Conservation (phyloP, 1,284 basidiomycete species). For the Ganoderma leucocontextum region DNA sequence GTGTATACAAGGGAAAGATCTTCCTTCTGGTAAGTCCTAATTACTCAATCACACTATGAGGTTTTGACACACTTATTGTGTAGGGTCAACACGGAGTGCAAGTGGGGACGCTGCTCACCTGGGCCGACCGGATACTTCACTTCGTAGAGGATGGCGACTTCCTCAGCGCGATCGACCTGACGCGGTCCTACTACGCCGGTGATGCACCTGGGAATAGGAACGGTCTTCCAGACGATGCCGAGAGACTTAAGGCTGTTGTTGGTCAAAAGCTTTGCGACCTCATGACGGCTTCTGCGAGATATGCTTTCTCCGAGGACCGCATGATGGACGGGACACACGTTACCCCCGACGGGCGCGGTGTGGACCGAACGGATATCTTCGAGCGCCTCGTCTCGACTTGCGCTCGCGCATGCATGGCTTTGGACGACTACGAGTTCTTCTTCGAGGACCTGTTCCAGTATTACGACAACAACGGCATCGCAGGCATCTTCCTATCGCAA, state of each 20-base stretch:
- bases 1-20: constrained; percentile 89
- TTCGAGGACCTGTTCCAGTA: constrained; percentile 94
- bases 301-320: constrained; percentile 94
- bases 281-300: constrained; percentile 88
- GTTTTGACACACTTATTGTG: constrained; percentile 3
- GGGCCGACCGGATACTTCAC: constrained; percentile 92
- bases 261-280: constrained; percentile 84
- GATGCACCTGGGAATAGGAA: constrained; percentile 88
- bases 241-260: constrained; percentile 69
- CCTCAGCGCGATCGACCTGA: constrained; percentile 88
- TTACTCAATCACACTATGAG: neutral
- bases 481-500: constrained; percentile 86
- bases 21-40: constrained; percentile 82
- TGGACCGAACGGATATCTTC: constrained; percentile 91
- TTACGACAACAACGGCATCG: constrained; percentile 88
- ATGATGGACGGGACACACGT: constrained; percentile 90
- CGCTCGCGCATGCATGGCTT: constrained; percentile 83
- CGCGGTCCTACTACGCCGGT: constrained; percentile 86
- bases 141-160: constrained; percentile 91
- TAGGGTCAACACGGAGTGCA: constrained; percentile 76
- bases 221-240: constrained; percentile 78
- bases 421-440: constrained; percentile 85
- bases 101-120: constrained; percentile 90
- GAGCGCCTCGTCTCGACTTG: constrained; percentile 88
- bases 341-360: constrained; percentile 86